Evolutionary conservation across 805 yeast genomes (phyloP), one percentile per base, ranked within the genome.

Genomic region (Yarrowia keelungensis): DNA sequence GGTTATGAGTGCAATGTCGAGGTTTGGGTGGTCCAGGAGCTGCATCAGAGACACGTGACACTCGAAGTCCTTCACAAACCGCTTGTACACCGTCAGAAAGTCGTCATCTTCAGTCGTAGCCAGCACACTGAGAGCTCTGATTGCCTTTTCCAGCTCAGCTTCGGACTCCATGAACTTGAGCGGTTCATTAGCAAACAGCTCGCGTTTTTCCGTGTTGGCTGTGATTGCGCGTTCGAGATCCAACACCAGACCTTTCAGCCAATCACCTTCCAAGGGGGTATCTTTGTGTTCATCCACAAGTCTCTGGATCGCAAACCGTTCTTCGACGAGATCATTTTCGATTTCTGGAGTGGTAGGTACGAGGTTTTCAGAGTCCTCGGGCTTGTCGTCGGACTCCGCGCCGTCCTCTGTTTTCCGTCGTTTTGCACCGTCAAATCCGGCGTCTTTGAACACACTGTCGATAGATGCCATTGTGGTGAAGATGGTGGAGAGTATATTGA

Each of bases 161-260:
- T 74, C 76, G 1, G 75, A 73, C 15, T 68, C 72, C 62, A 74
- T 46, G 62, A 74, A 74, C 68, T 73, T 72, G 36, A 72, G 26
- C 8, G 76, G 76, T 14, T 74, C 76, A 3, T 67, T 69, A 1
- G 67, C 62, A 62, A 65, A 68, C 42, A 65, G 65, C 41, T 39
- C 70, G 9, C 76, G 69, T 42, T 66, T 68, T 42, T 70, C 72
- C 15, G 70, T 67, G 45, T 73, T 73, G 22, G 47, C 39, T 9
- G 67, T 49, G 19, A 72, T 58, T 5, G 73, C 72, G 9, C 67
- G 72, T 65, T 75, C 83, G 62, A 83, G 79, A 35, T 59, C 56
- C 1, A 59, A 35, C 58, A 53, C 69, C 7, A 72, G 66, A 3
- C 58, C 61, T 50, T 69, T 69, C 19, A 47, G 65, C 46, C 71